phyloP scores from a whole-genome alignment of 129 eudicot species.

The Silybum marianum region DNA sequence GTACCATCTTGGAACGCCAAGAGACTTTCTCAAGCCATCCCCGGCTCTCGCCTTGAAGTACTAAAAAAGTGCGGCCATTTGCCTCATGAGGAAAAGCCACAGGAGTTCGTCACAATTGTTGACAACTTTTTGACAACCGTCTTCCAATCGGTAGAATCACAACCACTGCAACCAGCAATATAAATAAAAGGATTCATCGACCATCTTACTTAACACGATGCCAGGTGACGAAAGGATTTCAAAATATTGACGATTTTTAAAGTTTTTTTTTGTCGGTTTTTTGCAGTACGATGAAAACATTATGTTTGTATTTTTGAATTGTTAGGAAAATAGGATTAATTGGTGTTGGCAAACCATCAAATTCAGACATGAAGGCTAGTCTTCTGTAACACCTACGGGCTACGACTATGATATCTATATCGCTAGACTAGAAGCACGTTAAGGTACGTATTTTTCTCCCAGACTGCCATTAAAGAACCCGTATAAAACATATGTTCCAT shows the following conservation, averaged over 20 bases:
- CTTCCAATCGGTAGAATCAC: conserved; percentile 47
- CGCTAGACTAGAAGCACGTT: neutral
- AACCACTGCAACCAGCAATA: conserved; percentile 40
- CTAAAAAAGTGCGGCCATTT: conserved; percentile 88
- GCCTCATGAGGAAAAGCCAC: conserved; percentile 87
- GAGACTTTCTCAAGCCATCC: conserved; percentile 76
- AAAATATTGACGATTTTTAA: neutral
- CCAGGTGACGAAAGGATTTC: neutral
- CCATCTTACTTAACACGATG: neutral
- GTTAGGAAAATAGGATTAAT: conserved; percentile 10
- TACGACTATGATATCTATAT: neutral
- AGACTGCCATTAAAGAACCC: neutral
- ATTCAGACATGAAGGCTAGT: neutral
- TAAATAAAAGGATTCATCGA: conserved; percentile 19
- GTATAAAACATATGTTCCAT: neutral
- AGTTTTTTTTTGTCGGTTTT: neutral
- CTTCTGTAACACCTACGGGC: neutral
- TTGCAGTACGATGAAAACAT: neutral
- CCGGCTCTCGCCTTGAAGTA: conserved; percentile 61
- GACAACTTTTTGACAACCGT: conserved; percentile 52
- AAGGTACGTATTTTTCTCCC: neutral
- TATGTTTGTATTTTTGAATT: neutral
- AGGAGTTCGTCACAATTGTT: conserved; percentile 70
- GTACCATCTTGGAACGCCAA: conserved; percentile 90
- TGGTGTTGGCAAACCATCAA: neutral